phyloP scores from a whole-genome alignment of 495 filamentous ascomycete genomes.

The Neurospora cerealis region DNA sequence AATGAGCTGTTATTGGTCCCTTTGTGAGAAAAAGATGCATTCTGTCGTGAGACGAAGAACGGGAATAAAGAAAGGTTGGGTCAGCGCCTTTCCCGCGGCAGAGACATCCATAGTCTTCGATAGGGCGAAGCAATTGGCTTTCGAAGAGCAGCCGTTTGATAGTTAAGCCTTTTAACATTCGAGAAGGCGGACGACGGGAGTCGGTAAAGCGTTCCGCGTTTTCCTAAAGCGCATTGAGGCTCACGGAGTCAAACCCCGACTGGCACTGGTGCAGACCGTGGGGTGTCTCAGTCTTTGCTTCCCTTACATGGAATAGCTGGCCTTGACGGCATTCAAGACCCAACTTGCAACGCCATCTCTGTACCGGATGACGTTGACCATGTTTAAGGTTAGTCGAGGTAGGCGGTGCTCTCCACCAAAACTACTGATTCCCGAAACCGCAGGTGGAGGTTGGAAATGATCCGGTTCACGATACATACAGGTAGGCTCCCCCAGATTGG shows the following conservation, averaged over 20 bases:
- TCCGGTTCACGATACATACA: background rate
- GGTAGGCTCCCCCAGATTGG: background rate
- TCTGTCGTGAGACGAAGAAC: background rate
- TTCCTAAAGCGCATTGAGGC: background rate
- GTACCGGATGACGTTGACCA: background rate
- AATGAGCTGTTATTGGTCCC: background rate
- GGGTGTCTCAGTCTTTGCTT: background rate
- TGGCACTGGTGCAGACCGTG: background rate
- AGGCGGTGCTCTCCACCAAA: background rate
- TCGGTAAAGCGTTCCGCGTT: background rate
- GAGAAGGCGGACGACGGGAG: background rate
- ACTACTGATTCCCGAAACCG: background rate
- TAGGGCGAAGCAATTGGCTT: background rate
- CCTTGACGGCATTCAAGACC: background rate
- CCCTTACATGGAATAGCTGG: background rate
- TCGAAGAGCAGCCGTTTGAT: background rate
- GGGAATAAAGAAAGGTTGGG: background rate
- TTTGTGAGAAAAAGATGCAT: background rate
- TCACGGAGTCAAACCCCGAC: background rate
- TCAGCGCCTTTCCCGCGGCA: background rate
- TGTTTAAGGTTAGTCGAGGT: background rate
- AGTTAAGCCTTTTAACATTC: background rate
- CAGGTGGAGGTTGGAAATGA: background rate
- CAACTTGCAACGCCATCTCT: background rate
- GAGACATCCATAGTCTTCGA: background rate